phyloP scores from a whole-genome alignment of 345 rosid genomes.

The Eucalyptus fibrosa region DNA sequence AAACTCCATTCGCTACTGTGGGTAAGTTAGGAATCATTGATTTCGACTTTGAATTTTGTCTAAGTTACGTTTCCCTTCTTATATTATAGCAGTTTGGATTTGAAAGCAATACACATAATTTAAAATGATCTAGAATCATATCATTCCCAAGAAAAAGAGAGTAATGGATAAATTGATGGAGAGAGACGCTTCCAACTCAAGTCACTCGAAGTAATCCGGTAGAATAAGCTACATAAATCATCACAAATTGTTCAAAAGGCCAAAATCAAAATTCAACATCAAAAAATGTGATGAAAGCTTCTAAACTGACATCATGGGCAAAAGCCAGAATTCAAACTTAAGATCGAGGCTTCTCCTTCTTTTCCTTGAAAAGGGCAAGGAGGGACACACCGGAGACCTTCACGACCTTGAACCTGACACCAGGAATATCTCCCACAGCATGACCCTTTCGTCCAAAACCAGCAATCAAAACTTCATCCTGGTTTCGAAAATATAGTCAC shows the following conservation, averaged over 20 bases:
- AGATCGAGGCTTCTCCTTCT: slow-evolving; percentile 85
- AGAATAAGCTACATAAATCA: background rate
- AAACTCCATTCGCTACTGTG: background rate
- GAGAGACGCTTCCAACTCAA: background rate
- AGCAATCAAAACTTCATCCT: slow-evolving; percentile 77
- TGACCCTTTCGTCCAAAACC: slow-evolving; percentile 84
- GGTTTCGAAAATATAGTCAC: background rate
- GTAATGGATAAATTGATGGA: background rate
- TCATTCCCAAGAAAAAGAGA: background rate
- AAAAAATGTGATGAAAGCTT: background rate
- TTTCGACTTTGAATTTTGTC: background rate
- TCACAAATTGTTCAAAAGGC: background rate
- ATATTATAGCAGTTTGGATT: background rate
- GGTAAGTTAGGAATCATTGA: background rate
- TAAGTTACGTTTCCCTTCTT: background rate
- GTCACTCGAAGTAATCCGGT: background rate
- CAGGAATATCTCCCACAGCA: slow-evolving; percentile 86
- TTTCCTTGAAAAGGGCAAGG: slow-evolving; percentile 69
- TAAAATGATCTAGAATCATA: background rate
- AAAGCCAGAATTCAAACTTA: background rate
- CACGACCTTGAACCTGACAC: slow-evolving; percentile 82
- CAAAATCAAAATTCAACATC: background rate
- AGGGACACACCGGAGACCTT: slow-evolving; percentile 82
- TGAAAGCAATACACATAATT: background rate
- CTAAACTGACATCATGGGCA: background rate